Conservation (phyloP, 305 asterid species). For the Salvia sclarea region DNA sequence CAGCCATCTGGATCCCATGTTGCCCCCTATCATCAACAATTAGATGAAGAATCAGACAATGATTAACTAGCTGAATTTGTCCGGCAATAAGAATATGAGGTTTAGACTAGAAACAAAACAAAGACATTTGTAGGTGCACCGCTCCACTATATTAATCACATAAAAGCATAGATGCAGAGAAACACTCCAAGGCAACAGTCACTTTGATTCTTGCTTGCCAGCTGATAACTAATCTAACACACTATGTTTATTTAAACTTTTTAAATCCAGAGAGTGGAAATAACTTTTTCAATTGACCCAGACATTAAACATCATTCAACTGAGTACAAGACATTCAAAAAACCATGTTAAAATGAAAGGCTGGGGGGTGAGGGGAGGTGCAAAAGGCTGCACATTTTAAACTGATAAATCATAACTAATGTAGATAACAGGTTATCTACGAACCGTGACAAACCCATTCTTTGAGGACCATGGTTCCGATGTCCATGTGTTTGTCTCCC, state of each 20-base stretch:
- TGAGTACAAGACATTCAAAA: neutral
- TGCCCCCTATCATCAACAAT: conserved; percentile 66
- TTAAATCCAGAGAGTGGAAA: neutral
- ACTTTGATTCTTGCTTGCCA: conserved; percentile 2
- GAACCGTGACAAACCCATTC: conserved; percentile 87
- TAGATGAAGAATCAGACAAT: conserved; percentile 24
- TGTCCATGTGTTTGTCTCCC: conserved; percentile 99
- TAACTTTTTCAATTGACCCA: neutral
- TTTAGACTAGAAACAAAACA: conserved; percentile 5
- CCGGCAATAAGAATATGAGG: neutral
- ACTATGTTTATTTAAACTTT: too few relatives aligned
- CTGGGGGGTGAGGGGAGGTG: neutral
- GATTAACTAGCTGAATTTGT: conserved; percentile 8
- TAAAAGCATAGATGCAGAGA: conserved; percentile 5
- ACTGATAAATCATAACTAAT: too few relatives aligned
- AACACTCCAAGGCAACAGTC: conserved; percentile 15
- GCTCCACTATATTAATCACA: conserved; percentile 18
- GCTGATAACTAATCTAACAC: too few relatives aligned
- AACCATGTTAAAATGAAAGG: conserved; percentile 2
- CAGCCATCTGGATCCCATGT: conserved; percentile 97
- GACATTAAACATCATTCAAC: conserved; percentile 18
- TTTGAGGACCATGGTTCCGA: conserved; percentile 95
- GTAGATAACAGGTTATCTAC: conserved; percentile 36
- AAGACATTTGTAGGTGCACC: conserved; percentile 11
- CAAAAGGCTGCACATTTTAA: conserved; percentile 3